These are phyloP conservation scores for Mediolabrus comicus DNA, from an alignment of 108 stramenopile genomes.

Conservation along the genomic window DNA sequence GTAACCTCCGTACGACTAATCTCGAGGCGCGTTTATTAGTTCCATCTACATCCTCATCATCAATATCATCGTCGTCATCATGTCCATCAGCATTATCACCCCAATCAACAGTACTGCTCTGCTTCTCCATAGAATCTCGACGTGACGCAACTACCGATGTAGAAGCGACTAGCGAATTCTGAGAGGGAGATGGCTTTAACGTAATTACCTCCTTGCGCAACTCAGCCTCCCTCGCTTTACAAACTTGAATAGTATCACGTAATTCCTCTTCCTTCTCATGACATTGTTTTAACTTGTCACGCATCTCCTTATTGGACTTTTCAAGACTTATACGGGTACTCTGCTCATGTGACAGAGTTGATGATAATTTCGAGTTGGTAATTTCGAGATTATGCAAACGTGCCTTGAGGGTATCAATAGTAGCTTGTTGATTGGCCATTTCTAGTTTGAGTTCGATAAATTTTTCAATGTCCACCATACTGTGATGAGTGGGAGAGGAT, in stretches of 20 bases:
- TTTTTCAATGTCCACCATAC: neutral
- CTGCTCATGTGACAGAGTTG: neutral
- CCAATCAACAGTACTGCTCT: neutral
- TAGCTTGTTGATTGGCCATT: neutral
- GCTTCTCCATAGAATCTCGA: neutral
- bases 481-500: neutral
- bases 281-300: neutral
- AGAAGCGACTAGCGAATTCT: too few species aligned
- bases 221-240: neutral
- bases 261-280: neutral
- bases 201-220: neutral
- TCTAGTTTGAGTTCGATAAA: neutral
- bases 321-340: neutral
- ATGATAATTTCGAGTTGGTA: neutral
- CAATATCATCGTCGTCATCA: neutral
- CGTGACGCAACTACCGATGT: too few species aligned
- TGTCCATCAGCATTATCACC: neutral
- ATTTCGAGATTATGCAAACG: neutral
- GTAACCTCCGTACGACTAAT: neutral
- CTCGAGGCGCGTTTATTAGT: neutral
- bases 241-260: too few species aligned
- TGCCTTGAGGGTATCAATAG: neutral
- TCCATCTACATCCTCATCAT: too few species aligned
- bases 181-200: too few species aligned
- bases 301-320: neutral